phyloP scores from a whole-genome alignment of 169 alveolate genomes.

The Ichthyophthirius multifiliis region DNA sequence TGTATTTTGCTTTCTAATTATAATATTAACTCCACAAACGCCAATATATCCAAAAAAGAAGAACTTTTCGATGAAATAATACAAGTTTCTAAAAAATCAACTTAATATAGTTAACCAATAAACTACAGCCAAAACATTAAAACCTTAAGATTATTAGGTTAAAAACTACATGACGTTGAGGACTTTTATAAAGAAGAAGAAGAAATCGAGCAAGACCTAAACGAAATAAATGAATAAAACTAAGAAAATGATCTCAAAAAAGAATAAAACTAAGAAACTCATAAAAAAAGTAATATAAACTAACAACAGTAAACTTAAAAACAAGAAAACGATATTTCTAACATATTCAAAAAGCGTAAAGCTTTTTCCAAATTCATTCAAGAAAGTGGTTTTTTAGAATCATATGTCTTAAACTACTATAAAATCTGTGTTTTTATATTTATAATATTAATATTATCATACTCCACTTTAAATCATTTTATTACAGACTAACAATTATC shows the following conservation, averaged over 20 bases:
- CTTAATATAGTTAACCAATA: not conserved
- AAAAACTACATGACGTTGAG: not conserved
- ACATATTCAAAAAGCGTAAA: not conserved
- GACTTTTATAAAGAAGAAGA: conserved; percentile 6
- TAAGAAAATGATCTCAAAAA: not conserved
- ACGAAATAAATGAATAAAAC: not conserved
- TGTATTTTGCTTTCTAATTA: not conserved
- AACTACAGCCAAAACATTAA: not conserved
- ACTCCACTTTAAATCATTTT: too few relatives aligned
- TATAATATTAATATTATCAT: too few relatives aligned
- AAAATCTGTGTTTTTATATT: too few relatives aligned
- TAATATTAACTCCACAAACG: not conserved
- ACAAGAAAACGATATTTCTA: not conserved
- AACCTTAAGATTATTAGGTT: not conserved
- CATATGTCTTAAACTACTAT: not conserved
- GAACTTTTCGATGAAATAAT: not conserved
- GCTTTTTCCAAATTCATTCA: not conserved
- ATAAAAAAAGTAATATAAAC: not conserved
- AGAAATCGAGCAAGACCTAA: not conserved
- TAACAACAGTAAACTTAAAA: not conserved
- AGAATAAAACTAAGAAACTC: not conserved
- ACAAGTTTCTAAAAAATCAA: not conserved
- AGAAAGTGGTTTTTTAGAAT: conserved; percentile 1
- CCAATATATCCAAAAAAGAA: not conserved
- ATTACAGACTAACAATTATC: too few relatives aligned